These are phyloP conservation scores for Cryphonectria naterciae DNA, from an alignment of 2,329 filamentous ascomycete genomes.

Conservation along the genomic window DNA sequence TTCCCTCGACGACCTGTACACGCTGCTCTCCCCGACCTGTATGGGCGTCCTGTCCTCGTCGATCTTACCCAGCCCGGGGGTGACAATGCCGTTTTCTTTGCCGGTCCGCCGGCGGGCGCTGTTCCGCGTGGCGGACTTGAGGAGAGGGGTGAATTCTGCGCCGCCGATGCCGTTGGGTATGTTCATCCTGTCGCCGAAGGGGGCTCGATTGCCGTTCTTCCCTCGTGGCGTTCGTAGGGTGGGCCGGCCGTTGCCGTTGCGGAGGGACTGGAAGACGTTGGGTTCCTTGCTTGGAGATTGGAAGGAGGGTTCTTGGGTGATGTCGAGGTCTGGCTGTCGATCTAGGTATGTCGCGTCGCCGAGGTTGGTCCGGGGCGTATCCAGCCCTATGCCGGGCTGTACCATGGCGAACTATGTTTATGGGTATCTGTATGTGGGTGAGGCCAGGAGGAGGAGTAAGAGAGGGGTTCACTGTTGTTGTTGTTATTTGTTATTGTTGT, in stretches of 20 bases:
- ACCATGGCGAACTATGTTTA: conserved; percentile 56
- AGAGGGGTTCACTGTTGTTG: background rate
- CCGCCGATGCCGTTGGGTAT: conserved; percentile 66
- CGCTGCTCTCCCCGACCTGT: conserved; percentile 73
- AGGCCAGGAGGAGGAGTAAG: background rate
- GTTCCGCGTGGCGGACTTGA: conserved; percentile 78
- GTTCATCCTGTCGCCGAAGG: conserved; percentile 73
- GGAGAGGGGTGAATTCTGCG: conserved; percentile 90
- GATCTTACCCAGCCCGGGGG: conserved; percentile 72
- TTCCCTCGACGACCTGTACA: conserved; percentile 68
- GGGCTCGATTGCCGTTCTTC: conserved; percentile 53
- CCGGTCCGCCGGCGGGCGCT: conserved; percentile 66
- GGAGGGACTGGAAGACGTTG: conserved; percentile 76
- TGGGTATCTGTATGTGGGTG: background rate
- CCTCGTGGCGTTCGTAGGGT: conserved; percentile 75
- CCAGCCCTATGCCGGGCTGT: conserved; percentile 68
- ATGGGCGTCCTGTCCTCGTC: conserved; percentile 76
- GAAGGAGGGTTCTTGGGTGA: conserved; percentile 87
- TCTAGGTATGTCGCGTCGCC: conserved; percentile 83
- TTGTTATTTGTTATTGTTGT: background rate
- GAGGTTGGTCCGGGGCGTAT: conserved; percentile 83
- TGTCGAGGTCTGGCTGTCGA: conserved; percentile 73
- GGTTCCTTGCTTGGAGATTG: conserved; percentile 76
- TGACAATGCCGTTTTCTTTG: conserved; percentile 64
- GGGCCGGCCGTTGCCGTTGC: conserved; percentile 61